phyloP scores from a whole-genome alignment of 1,139 yeast species.

The Wickerhamomyces sp. region DNA sequence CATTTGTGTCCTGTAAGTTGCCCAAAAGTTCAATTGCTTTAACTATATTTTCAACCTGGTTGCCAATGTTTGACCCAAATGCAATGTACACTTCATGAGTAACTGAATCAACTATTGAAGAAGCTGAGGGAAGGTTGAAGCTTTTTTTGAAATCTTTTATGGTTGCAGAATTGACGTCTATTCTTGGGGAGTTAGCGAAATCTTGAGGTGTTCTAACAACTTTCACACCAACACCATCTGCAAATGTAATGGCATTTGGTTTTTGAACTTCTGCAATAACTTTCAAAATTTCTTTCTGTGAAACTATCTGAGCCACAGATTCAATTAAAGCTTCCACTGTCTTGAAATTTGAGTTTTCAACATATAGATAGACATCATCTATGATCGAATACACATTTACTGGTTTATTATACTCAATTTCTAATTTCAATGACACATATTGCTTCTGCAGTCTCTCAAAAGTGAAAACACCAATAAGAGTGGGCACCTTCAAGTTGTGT shows the following conservation, averaged over 20 bases:
- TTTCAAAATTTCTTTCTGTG: constrained; percentile 34
- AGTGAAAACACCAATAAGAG: constrained; percentile 87
- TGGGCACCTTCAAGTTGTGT: constrained; percentile 52
- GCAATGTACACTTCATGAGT: constrained; percentile 63
- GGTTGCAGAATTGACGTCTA: constrained; percentile 6
- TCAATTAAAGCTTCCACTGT: constrained; percentile 91
- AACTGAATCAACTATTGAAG: not conserved
- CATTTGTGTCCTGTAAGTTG: constrained; percentile 36
- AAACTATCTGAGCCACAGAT: constrained; percentile 61
- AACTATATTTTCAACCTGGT: constrained; percentile 57
- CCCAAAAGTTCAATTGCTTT: constrained; percentile 52
- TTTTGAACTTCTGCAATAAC: constrained; percentile 67
- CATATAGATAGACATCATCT: constrained; percentile 48
- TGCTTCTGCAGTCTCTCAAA: constrained; percentile 83
- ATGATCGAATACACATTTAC: constrained; percentile 33
- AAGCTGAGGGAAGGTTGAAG: constrained; percentile 25
- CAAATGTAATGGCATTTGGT: constrained; percentile 82
- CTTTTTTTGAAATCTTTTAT: constrained; percentile 3
- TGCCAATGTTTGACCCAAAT: constrained; percentile 85
- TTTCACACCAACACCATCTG: constrained; percentile 88
- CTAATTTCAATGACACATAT: constrained; percentile 59
- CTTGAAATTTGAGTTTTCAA: constrained; percentile 73
- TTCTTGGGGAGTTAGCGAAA: constrained; percentile 18
- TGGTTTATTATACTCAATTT: constrained; percentile 33
- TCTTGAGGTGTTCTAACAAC: constrained; percentile 45